phyloP scores from a whole-genome alignment of 139 green algal genomes.

The Eudorina sp. region DNA sequence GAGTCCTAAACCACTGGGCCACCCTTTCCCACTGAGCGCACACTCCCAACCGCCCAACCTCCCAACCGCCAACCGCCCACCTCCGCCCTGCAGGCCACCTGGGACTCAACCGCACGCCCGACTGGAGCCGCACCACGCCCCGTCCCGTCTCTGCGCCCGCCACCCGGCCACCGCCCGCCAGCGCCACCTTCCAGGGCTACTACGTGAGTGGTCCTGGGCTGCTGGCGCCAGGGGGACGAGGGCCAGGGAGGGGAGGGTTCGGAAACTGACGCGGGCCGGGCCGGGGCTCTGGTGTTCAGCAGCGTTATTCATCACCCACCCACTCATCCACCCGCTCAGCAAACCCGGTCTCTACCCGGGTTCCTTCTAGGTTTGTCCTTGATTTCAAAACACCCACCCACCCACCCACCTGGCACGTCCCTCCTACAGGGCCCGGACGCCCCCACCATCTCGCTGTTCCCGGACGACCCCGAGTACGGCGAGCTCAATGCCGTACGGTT shows the following conservation, averaged over 20 bases:
- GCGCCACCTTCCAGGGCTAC: constrained; percentile 4
- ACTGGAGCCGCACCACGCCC: background rate
- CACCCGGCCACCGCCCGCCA: background rate
- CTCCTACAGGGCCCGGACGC: constrained; percentile 27
- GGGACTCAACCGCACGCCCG: background rate
- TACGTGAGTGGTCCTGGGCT: constrained; percentile 11
- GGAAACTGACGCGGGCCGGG: too few species aligned
- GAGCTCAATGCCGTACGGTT: constrained; percentile 10
- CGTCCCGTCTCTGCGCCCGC: background rate
- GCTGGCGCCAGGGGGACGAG: background rate
- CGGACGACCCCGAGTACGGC: constrained; percentile 25
- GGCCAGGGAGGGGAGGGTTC: background rate
- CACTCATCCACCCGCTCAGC: background rate
- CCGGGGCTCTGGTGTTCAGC: too few species aligned
- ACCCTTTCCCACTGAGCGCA: too few species aligned
- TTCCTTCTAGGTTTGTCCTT: too few species aligned
- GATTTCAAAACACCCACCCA: too few species aligned
- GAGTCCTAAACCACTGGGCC: too few species aligned
- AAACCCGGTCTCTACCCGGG: too few species aligned
- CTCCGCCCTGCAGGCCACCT: constrained; percentile 31
- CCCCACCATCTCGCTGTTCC: constrained; percentile 14
- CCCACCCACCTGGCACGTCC: background rate
- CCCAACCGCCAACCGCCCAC: too few species aligned
- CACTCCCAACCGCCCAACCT: too few species aligned
- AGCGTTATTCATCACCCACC: too few species aligned